A percentile compares a stretch with the other conserved stretches of the same genome.
These are phyloP conservation scores for Penicillium daleae DNA, from an alignment of 495 filamentous ascomycete species.

Conservation along the genomic window DNA sequence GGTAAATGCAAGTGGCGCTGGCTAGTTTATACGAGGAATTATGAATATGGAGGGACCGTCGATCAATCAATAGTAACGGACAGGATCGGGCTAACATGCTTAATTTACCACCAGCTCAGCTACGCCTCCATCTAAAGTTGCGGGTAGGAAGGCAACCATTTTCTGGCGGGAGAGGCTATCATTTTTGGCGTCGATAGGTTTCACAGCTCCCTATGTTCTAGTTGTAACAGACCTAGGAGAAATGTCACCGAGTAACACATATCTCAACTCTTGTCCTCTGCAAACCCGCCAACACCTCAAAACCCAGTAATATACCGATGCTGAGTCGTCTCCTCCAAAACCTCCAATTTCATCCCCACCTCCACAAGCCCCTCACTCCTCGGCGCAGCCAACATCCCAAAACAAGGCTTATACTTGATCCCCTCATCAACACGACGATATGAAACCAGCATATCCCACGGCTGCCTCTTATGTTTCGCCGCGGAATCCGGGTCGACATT, in stretches of 20 bases:
- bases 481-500: slow-evolving; percentile 81
- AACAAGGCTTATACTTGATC: slow-evolving; percentile 68
- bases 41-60: no score
- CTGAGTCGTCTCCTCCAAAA: slow-evolving; percentile 56
- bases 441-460: slow-evolving; percentile 70
- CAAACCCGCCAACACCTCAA: slow-evolving; percentile 9
- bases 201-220: no score
- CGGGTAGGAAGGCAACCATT: no score
- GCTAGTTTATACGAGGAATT: no score
- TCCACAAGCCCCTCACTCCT: slow-evolving; percentile 52
- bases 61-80: no score
- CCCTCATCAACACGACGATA: slow-evolving; percentile 79
- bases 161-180: no score
- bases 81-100: no score
- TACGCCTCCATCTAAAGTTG: no score
- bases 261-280: background rate
- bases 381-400: slow-evolving; percentile 84
- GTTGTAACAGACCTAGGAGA: no score
- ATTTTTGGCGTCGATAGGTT: no score
- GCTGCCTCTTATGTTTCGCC: slow-evolving; percentile 69
- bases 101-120: no score
- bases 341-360: slow-evolving; percentile 59
- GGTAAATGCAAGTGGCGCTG: no score
- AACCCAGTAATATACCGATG: slow-evolving; percentile 61
- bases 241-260: background rate